Percentiles rank a stretch among this genome's conserved stretches.
These are phyloP conservation scores for Candida cerambycidarum DNA, from an alignment of 805 yeast species.

Conservation along the genomic window DNA sequence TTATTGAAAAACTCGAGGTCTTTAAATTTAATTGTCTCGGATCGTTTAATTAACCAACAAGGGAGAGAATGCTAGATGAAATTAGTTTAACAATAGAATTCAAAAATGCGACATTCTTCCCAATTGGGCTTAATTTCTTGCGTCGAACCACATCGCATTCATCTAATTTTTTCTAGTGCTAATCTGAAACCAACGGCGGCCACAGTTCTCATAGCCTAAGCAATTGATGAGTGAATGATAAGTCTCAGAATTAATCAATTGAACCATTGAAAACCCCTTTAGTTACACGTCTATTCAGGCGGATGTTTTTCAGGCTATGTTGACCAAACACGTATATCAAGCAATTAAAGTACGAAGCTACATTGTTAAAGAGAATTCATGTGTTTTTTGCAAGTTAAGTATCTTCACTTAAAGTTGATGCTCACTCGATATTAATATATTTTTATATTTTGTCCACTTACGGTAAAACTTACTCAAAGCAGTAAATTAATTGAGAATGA, in stretches of 20 bases:
- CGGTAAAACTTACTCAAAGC: not conserved
- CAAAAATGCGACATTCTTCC: conserved; percentile 1
- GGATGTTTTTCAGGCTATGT: no score
- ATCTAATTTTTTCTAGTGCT: not conserved
- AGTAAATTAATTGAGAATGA: not conserved
- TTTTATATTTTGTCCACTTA: not conserved
- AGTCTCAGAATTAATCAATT: no score
- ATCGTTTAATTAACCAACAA: conserved; percentile 3
- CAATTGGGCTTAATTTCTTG: conserved; percentile 1
- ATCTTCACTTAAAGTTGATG: not conserved
- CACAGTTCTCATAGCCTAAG: no score
- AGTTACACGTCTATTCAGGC: no score
- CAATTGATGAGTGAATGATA: no score
- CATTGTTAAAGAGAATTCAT: not conserved
- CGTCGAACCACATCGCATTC: not conserved
- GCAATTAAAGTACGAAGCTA: not conserved
- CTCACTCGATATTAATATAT: not conserved
- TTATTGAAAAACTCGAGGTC: not conserved
- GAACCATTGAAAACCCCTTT: no score
- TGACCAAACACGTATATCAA: no score
- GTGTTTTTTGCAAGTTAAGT: conserved; percentile 1
- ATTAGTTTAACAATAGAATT: not conserved
- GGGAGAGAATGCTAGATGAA: not conserved
- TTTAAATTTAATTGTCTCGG: not conserved
- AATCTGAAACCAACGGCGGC: no score